Evolutionary conservation across 2,329 filamentous ascomycete genomes (phyloP).

Genomic region (Penicillium sp.): DNA sequence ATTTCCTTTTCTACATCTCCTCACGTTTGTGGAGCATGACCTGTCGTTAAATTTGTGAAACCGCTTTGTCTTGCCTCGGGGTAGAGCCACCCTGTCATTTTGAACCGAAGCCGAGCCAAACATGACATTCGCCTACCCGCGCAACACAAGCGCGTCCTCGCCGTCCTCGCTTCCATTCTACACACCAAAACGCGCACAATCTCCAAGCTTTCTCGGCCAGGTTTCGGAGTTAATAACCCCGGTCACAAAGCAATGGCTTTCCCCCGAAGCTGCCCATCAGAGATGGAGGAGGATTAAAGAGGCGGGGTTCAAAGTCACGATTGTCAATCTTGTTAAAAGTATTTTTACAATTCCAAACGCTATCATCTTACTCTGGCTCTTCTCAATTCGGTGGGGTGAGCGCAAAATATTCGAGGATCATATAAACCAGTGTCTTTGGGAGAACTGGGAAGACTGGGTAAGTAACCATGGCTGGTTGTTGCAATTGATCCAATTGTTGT

Average conservation of each 20-base stretch:
- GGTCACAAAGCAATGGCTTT: conserved; percentile 25
- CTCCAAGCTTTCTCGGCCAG: conserved; percentile 12
- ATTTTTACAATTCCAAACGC: conserved; percentile 59
- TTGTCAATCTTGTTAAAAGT: conserved; percentile 12
- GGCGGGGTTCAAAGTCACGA: conserved; percentile 19
- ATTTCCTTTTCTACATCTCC: background rate
- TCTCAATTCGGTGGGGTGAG: conserved; percentile 83
- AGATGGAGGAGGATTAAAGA: conserved; percentile 9
- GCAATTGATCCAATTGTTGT: background rate
- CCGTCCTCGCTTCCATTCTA: conserved; percentile 30
- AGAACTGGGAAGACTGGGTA: conserved; percentile 92
- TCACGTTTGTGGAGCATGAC: conserved; percentile 18
- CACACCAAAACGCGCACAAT: conserved; percentile 14
- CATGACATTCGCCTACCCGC: conserved; percentile 41
- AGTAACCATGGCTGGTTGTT: conserved; percentile 20
- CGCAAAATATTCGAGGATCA: conserved; percentile 72
- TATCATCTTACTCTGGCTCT: conserved; percentile 72
- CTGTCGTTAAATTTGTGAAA: conserved; percentile 20
- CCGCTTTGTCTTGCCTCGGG: conserved; percentile 14
- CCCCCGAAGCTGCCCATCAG: conserved; percentile 13
- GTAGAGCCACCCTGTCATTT: conserved; percentile 11
- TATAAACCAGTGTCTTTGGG: conserved; percentile 76
- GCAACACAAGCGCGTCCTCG: conserved; percentile 25
- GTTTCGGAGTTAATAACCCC: conserved; percentile 23
- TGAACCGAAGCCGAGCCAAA: conserved; percentile 17